These are phyloP conservation scores for Cryptosporidium tyzzeri DNA, from an alignment of 169 alveolate genomes.

Conservation along the genomic window DNA sequence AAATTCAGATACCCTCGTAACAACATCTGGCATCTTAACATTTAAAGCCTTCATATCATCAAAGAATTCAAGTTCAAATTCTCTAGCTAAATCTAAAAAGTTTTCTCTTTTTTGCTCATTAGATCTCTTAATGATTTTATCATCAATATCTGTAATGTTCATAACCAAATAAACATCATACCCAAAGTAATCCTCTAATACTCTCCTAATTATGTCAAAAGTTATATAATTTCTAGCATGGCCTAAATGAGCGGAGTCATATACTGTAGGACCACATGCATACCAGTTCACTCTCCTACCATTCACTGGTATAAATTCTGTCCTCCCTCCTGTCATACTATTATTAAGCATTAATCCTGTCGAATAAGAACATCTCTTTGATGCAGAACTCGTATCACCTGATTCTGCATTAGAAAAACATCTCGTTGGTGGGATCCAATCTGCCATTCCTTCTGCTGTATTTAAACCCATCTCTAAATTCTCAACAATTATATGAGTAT, in stretches of 20 bases:
- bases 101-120: conserved; percentile 81
- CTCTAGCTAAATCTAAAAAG: conserved; percentile 88
- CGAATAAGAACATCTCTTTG: conserved; percentile 39
- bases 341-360: conserved; percentile 59
- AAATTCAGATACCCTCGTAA: conserved; percentile 96
- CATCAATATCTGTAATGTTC: conserved; percentile 99
- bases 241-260: conserved; percentile 98
- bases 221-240: conserved; percentile 98
- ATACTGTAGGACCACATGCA: conserved; percentile 96
- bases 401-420: background rate
- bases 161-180: conserved; percentile 94
- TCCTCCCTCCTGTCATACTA: conserved; percentile 65
- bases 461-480: conserved; percentile 41
- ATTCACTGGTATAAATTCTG: conserved; percentile 76
- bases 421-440: conserved; percentile 71
- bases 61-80: conserved; percentile 93
- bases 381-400: background rate
- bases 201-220: conserved; percentile 95
- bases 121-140: conserved; percentile 94
- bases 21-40: conserved; percentile 93
- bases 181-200: conserved; percentile 93
- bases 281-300: conserved; percentile 91
- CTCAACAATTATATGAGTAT: no score
- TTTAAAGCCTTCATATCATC: conserved; percentile 91
- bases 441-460: conserved; percentile 58